A percentile compares a stretch with the other conserved stretches of the same genome.
Evolutionary conservation across 305 asterid species (phyloP).

Genomic region (Nicotiana rustica): DNA sequence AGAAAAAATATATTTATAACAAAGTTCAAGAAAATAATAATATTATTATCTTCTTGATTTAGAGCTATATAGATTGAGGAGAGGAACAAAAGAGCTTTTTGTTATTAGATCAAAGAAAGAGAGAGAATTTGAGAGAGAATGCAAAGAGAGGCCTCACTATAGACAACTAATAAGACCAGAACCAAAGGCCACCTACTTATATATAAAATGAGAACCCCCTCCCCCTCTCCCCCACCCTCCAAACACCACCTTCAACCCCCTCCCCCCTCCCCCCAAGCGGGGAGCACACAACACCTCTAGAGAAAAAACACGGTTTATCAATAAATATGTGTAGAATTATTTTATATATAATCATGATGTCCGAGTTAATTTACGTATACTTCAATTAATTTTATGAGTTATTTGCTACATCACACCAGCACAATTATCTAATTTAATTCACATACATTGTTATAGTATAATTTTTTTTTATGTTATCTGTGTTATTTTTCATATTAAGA

Average conservation of each 20-base stretch:
- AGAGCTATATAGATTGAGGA: background rate
- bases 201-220: slow-evolving; percentile 9
- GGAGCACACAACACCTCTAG: slow-evolving; percentile 17
- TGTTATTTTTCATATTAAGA: too few species aligned
- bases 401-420: too few species aligned
- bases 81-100: background rate
- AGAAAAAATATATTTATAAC: background rate
- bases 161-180: slow-evolving; percentile 24
- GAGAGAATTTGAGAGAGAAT: background rate
- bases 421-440: too few species aligned
- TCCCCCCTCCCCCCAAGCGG: background rate
- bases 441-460: too few species aligned
- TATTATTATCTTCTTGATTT: background rate
- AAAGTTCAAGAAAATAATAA: slow-evolving; percentile 26
- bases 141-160: slow-evolving; percentile 29
- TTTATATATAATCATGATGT: too few species aligned
- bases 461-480: too few species aligned
- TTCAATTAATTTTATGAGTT: too few species aligned
- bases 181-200: slow-evolving; percentile 38
- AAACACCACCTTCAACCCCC: background rate
- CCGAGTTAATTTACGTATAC: too few species aligned
- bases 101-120: background rate
- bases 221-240: background rate
- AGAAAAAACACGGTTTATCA: slow-evolving; percentile 16
- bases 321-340: too few species aligned